Evolutionary conservation across 257 asterid species (phyloP), one percentile per base, ranked within the genome.

Genomic region (Echium plantagineum): DNA sequence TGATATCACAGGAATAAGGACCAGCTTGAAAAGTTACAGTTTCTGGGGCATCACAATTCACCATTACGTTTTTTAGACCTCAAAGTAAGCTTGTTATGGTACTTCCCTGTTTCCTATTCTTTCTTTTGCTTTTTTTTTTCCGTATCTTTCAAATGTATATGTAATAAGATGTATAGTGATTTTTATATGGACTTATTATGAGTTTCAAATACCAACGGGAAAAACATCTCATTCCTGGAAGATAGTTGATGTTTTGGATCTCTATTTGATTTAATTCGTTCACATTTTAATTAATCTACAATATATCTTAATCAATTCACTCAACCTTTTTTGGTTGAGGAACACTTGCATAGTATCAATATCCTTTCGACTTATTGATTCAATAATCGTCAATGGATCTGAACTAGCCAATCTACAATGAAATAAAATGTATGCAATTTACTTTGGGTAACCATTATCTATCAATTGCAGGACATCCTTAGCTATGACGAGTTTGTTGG

Each of bases 21-120:
- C 74, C 91, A 82, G 63, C 72, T 60, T 38, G 94, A 81, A 58
- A 86, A 82, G 48, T 75, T 82, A 24, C 98, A 87, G 69, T 69
- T 80, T 63, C 71, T 88, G 58, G 93, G 84, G 38, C 84, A 79
- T 78, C 94, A 85, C 71, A 78, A 72, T 72, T 91, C 95, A 55
- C 95, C 93, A 21, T 83, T 91, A 22, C 55, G 80, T 63, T 66
- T 52, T 74, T 69, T 84, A 63, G 94, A 85, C 71, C 74, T 88
- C 69, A 85, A 82, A 79, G 98, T 91, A 78, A 80, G 95, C 76
- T 58, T 42, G 69, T 21, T 48, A 58, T 60, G 5, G 24, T 21
- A 18, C 22, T 16, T 3, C 31, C 30, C 6, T 35, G 1, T 13
- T 35, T 35, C 46, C 10, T 6, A 3, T 35, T 35, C 46, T 35